Base-by-base conservation (phyloP, 2,329 filamentous ascomycete genomes). In the Laburnicola sp. region DNA sequence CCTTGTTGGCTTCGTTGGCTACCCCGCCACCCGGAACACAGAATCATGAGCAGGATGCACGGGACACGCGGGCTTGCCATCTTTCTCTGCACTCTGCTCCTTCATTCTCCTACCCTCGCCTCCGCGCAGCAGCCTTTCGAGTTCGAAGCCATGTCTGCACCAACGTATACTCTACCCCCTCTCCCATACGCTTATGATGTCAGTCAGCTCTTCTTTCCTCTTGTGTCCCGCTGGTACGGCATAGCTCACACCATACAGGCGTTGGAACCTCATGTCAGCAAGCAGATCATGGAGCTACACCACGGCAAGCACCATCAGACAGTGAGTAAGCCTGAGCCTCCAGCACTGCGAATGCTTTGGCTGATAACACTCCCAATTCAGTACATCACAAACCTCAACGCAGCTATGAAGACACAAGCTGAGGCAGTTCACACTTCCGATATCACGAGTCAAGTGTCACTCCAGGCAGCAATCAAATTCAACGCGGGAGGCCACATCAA, bases 401-500 rank as follows among this genome's bases (percentile, higher is more conserved):
- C 78, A 49, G 84, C 85, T 0, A 76, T 89, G 45, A 75, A 79
- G 64, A 79, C 81, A 10, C 86, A 88, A 57, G 75, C 79, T 45
- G 73, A 78, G 3, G 84, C 86, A 11, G 75, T 81, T 2, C 69
- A 77, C 23, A 74, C 79, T 35, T 77, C 79, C 57, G 83, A 90
- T 59, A 80, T 89, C 47, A 76, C 82, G 3, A 75, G 79, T 3
- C 86, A 90, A 60, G 82, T 91, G 49, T 76, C 82, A 16, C 80
- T 90, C n/a, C 86, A 88, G 63, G 77, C 80, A 16, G 82, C 82
- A 55, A 85, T 96, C 76, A 88, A 87, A 66, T 96, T 96, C 82
- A 90, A 96, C 72, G 91, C 88, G 42, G 92, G 92, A 37, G 92
- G 92, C 5, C 91, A 96, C 78, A 87, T 95, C 75, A 97, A 97